Percentiles rank a stretch among this genome's conserved stretches.
Conservation (phyloP, 257 asterid species). For the Solanum medicagineum region DNA sequence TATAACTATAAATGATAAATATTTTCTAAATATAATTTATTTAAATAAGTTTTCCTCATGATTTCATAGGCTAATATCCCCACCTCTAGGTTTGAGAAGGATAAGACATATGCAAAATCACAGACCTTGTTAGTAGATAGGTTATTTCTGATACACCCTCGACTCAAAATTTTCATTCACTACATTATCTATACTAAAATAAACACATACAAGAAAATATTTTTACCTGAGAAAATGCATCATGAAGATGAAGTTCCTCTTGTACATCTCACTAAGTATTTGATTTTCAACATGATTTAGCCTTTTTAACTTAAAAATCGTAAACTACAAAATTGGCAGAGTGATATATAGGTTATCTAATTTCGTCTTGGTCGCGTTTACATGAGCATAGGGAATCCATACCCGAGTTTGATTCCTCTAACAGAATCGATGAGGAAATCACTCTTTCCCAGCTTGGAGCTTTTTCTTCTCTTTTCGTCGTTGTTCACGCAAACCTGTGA, state of each 20-base stretch:
- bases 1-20: too few species aligned
- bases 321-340: neutral
- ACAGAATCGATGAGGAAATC: neutral
- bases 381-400: neutral
- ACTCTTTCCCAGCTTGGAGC: constrained; percentile 10
- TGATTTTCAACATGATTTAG: neutral
- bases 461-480: constrained; percentile 31
- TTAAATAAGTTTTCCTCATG: too few species aligned
- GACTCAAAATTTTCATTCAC: neutral
- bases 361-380: neutral
- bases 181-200: neutral
- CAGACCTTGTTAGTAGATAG: neutral
- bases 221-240: neutral
- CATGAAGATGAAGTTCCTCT: neutral
- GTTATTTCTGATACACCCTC: neutral
- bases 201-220: neutral
- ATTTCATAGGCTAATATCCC: neutral
- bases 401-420: neutral
- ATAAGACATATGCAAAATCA: neutral
- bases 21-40: too few species aligned
- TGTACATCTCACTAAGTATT: neutral
- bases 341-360: neutral
- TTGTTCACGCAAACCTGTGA: constrained; percentile 28
- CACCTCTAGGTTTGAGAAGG: neutral
- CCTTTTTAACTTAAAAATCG: neutral